A percentile compares a stretch with the other conserved stretches of the same genome.
These are phyloP conservation scores for Colletotrichum sp. DNA, from an alignment of 2,329 filamentous ascomycete genomes.

Conservation along the genomic window DNA sequence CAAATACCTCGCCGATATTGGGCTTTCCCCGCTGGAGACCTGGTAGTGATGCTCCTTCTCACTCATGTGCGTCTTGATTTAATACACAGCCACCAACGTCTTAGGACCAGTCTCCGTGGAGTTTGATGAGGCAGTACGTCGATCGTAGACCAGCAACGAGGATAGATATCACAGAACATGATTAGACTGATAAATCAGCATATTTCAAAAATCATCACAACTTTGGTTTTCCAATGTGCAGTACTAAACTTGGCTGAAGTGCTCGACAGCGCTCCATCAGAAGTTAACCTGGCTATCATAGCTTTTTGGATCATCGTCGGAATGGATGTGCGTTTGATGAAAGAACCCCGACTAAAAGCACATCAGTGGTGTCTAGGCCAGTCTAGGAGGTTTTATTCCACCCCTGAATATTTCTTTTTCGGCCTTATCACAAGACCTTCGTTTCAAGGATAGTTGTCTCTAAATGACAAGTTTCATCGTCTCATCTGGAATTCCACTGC, in stretches of 20 bases:
- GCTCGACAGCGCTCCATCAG: neutral
- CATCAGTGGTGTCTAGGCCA: neutral
- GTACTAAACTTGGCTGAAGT: neutral
- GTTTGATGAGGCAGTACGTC: neutral
- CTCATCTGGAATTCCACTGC: neutral
- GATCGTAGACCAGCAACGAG: neutral
- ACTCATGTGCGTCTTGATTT: neutral
- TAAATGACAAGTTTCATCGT: neutral
- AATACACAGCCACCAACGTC: neutral
- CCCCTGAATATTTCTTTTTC: neutral
- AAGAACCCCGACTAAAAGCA: neutral
- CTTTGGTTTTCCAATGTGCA: neutral
- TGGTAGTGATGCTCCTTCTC: neutral
- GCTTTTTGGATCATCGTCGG: neutral
- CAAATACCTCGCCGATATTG: neutral
- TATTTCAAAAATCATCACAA: fast-evolving
- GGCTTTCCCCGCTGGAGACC: neutral
- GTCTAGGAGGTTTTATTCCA: fast-evolving
- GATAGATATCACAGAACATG: fast-evolving
- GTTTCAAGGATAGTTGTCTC: neutral
- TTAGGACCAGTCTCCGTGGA: fast-evolving
- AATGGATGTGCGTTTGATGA: neutral
- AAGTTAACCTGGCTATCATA: neutral
- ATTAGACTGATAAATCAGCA: neutral
- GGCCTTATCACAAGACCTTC: neutral